A percentile compares a stretch with the other conserved stretches of the same genome.
Conservation (phyloP, 805 yeast species). For the Starmera quercuum region DNA sequence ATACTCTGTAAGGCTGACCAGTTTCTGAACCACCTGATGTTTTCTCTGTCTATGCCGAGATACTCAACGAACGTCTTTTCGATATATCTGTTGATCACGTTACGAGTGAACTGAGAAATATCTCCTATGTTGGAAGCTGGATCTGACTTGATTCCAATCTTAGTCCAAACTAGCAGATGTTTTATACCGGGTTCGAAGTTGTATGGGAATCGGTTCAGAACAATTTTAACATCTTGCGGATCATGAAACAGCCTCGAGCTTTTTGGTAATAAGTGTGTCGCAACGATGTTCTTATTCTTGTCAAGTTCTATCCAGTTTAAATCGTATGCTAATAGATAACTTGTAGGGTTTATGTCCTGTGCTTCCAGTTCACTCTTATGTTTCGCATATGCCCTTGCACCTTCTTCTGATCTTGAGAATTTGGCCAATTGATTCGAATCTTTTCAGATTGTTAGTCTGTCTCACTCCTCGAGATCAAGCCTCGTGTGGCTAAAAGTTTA, state of each 20-base stretch:
- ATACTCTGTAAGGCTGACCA: constrained; percentile 62
- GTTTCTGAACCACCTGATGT: constrained; percentile 59
- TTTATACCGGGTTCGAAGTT: constrained; percentile 38
- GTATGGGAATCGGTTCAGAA: constrained; percentile 56
- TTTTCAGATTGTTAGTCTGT: neutral
- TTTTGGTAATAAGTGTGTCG: constrained; percentile 15
- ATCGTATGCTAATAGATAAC: constrained; percentile 36
- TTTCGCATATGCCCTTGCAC: constrained; percentile 31
- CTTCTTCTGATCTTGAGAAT: constrained; percentile 39
- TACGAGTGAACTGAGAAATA: constrained; percentile 32
- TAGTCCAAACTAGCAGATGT: constrained; percentile 62
- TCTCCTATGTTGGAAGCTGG: constrained; percentile 42
- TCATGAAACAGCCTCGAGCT: constrained; percentile 33
- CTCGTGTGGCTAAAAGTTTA: too few species aligned
- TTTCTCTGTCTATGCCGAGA: constrained; percentile 29
- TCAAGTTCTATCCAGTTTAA: constrained; percentile 40
- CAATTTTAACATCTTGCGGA: constrained; percentile 34
- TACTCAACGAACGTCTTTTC: constrained; percentile 36
- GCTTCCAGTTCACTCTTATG: constrained; percentile 36
- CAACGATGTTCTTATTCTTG: constrained; percentile 15
- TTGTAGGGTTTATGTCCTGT: constrained; percentile 31
- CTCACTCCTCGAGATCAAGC: too few species aligned
- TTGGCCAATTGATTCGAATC: constrained; percentile 33
- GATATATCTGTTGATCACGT: constrained; percentile 36
- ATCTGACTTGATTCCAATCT: constrained; percentile 44